Percentiles rank a stretch among this genome's conserved stretches.
Evolutionary conservation across 495 filamentous ascomycete genomes (phyloP).

Genomic region (Poronia punctata): DNA sequence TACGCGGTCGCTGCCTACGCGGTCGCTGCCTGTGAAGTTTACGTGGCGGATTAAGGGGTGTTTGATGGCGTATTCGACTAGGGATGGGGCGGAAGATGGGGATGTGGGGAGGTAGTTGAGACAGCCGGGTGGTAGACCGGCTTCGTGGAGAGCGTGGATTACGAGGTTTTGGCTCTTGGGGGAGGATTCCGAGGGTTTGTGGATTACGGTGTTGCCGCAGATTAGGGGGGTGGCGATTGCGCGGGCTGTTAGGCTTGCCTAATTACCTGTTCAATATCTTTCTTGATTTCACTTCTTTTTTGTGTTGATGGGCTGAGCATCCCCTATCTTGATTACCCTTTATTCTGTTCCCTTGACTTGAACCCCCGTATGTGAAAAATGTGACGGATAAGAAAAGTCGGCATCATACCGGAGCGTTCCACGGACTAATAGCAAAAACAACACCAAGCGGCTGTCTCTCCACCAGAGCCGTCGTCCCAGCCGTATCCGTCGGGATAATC

Average conservation of each 20-base stretch:
- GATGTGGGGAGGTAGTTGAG: conserved; percentile 43
- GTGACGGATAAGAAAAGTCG: background rate
- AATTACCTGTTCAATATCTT: conserved; percentile 48
- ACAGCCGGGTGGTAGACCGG: conserved; percentile 50
- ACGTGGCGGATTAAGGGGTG: conserved; percentile 43
- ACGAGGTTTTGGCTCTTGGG: conserved; percentile 65
- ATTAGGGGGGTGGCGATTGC: conserved; percentile 60
- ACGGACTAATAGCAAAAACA: conserved; percentile 31
- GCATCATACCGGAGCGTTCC: conserved; percentile 28
- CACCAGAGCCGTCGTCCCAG: conserved; percentile 24
- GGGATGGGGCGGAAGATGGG: conserved; percentile 32
- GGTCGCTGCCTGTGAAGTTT: conserved; percentile 32
- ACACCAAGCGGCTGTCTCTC: conserved; percentile 26
- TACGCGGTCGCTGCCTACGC: conserved; percentile 25
- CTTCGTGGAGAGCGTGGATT: conserved; percentile 54
- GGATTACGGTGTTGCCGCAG: conserved; percentile 67
- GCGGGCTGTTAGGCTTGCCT: conserved; percentile 53
- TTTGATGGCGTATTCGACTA: conserved; percentile 44
- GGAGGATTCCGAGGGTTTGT: conserved; percentile 69
- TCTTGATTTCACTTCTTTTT: conserved; percentile 30
- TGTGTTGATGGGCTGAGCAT: background rate
- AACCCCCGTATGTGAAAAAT: background rate
- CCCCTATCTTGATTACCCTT: no score
- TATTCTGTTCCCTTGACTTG: no score
- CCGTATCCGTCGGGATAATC: conserved; percentile 24